Evolutionary conservation across 108 stramenopile genomes (phyloP).

Genomic region (Nitzschia sp.): DNA sequence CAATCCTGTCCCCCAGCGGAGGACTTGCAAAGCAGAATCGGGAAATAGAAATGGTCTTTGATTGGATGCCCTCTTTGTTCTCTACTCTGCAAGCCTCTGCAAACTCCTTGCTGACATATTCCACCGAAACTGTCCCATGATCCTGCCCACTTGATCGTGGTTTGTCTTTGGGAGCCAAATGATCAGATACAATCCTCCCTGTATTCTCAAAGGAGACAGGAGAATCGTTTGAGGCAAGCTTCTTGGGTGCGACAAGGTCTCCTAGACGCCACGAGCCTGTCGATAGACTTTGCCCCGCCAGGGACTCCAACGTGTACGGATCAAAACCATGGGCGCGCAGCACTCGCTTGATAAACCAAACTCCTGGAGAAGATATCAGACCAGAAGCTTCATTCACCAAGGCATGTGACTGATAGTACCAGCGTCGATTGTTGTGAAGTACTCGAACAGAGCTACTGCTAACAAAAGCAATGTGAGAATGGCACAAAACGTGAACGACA

Average conservation of each 20-base stretch:
- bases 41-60: conserved; percentile 9
- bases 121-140: conserved; percentile 17
- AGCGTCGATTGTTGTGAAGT: conserved; percentile 36
- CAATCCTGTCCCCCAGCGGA: background rate
- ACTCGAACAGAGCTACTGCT: conserved; percentile 42
- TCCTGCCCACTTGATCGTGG: background rate
- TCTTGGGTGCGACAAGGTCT: conserved; percentile 43
- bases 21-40: conserved; percentile 14
- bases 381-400: conserved; percentile 42
- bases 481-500: too few relatives aligned
- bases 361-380: conserved; percentile 35
- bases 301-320: conserved; percentile 16
- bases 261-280: conserved; percentile 36
- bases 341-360: conserved; percentile 41
- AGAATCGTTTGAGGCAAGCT: conserved; percentile 5
- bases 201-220: background rate
- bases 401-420: conserved; percentile 57
- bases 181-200: conserved; percentile 36
- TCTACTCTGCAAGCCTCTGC: conserved; percentile 8
- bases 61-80: background rate
- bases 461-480: background rate
- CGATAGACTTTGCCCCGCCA: conserved; percentile 28
- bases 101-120: conserved; percentile 24
- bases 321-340: conserved; percentile 45
- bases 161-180: background rate